Conservation (phyloP, 208 protist genomes). For the Acanthamoeba quina region DNA sequence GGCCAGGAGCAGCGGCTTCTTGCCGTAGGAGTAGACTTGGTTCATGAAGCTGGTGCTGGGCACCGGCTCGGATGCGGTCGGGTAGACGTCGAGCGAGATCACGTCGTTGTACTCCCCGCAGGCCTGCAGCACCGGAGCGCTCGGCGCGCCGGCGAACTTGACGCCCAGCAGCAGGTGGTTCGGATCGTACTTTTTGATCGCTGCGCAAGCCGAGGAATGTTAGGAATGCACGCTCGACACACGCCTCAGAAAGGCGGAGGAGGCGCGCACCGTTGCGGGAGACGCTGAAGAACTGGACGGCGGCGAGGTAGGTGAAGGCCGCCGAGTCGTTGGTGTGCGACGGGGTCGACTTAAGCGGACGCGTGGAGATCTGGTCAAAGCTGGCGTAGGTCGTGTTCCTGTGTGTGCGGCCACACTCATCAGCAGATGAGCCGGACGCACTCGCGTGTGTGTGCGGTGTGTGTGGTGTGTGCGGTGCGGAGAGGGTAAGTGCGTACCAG, state of each 20-base stretch:
- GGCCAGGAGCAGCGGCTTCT: neutral
- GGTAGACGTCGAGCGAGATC: neutral
- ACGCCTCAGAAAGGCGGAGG: neutral
- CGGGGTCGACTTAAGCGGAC: neutral
- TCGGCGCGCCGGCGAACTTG: neutral
- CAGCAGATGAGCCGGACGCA: neutral
- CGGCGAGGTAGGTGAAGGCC: neutral
- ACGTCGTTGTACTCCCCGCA: neutral
- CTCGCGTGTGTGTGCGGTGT: neutral
- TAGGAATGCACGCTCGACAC: neutral
- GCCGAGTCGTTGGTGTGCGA: neutral
- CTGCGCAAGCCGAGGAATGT: neutral
- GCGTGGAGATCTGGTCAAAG: neutral
- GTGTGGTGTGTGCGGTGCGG: too few species aligned
- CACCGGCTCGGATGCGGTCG: neutral
- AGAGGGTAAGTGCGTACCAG: neutral
- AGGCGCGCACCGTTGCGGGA: neutral
- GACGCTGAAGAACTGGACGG: slow-evolving; percentile 42
- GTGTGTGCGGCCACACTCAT: neutral
- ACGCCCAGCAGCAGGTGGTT: neutral
- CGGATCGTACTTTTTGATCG: neutral
- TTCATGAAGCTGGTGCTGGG: neutral
- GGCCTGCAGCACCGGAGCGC: neutral
- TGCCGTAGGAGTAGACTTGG: neutral
- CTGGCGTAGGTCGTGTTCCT: neutral